Evolutionary conservation across 345 rosid species (phyloP).

Genomic region (Capsella bursapastoris): DNA sequence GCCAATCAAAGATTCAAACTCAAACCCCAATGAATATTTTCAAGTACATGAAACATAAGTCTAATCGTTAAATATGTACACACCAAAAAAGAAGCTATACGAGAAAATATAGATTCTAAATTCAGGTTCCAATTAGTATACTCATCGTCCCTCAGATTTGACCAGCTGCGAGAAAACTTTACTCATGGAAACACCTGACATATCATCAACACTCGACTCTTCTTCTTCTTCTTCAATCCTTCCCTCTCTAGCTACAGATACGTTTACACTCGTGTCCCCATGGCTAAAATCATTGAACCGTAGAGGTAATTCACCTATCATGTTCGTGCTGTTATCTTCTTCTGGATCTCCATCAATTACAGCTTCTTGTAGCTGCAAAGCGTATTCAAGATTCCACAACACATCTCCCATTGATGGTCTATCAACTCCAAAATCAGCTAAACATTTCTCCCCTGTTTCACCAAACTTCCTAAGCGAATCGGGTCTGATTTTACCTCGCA

Average conservation of each 20-base stretch:
- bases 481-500: conserved; percentile 61
- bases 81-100: not conserved
- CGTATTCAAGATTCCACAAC: conserved; percentile 89
- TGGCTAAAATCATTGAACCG: conserved; percentile 58
- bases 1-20: not conserved
- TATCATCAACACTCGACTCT: conserved; percentile 53
- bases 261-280: conserved; percentile 44
- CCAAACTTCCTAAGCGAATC: conserved; percentile 85
- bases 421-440: conserved; percentile 80
- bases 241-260: conserved; percentile 35
- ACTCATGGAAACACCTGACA: conserved; percentile 72
- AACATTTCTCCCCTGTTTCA: conserved; percentile 91
- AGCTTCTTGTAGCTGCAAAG: conserved; percentile 80
- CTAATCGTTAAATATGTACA: not conserved
- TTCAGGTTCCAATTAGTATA: not conserved
- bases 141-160: conserved; percentile 77
- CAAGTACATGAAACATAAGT: not conserved
- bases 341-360: conserved; percentile 61
- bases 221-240: conserved; percentile 50
- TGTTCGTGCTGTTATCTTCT: conserved; percentile 74
- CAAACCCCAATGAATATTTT: no score
- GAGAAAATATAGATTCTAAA: not conserved
- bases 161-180: conserved; percentile 84
- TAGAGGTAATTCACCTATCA: conserved; percentile 70
- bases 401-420: conserved; percentile 93